Base-by-base conservation (phyloP, 73 alveolate species). In the Paramecium tetraurelia region DNA sequence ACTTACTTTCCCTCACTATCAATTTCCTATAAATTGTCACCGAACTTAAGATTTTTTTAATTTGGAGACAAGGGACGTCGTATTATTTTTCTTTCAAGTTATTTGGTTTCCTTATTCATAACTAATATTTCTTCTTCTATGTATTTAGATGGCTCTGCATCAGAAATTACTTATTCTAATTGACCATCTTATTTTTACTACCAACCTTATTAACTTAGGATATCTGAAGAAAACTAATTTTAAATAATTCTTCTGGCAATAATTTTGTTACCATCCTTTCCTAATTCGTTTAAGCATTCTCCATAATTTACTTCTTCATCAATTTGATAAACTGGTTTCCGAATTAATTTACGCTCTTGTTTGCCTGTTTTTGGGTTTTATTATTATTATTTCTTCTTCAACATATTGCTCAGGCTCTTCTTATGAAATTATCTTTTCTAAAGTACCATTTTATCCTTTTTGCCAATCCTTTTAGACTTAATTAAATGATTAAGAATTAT, bases 351-450 rank as follows among this genome's bases (percentile, higher is more conserved):
- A 14, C 84, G 20, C 12, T 63, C 84, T 33, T 63, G 46, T 12
- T 63, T 63, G 41, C 84, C 84, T 63, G 84, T 63, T 63, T 63
- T 63, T 63, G 11, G 84, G 84, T 6, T 63, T 63, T 3, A 63
- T 33, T 27, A 63, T 63, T 5, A 63, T 63, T 31, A 63, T 63
- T 11, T 63, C 84, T 63, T 63, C 84, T 63, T 63, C 84, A 24
- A 63, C 48, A 11, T 27, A 63, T 63, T 63, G 46, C 24, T 63
- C 84, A 31, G 84, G 84, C 9, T 63, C 84, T 11, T 63, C 84
- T 31, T 63, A 27, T 63, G 84, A 27, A 6, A 63, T 63, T 3
- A 63, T 31, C 12, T 63, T 63, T 12, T 31, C 84, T 11, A 63
- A 27, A 6, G 41, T 63, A 12, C 50, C 84, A 63, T 63, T 63